Conservation (phyloP, 768 basidiomycete genomes). For the Pulveroboletus frians region DNA sequence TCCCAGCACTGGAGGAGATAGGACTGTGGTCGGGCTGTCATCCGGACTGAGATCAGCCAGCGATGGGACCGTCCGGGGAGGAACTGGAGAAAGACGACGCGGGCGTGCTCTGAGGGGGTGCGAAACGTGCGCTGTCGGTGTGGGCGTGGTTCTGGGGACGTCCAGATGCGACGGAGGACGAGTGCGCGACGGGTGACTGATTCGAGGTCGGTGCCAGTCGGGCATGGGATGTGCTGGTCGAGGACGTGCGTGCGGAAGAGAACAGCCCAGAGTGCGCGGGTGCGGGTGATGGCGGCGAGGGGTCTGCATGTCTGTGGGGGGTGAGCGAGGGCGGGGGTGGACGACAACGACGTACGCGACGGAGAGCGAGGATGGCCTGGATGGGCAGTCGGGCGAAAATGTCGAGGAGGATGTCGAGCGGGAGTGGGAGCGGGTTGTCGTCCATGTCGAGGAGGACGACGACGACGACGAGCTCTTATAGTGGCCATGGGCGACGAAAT, state of each 20-base stretch:
- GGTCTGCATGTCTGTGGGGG: slow-evolving; percentile 41
- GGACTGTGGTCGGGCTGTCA: slow-evolving; percentile 16
- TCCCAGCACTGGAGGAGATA: slow-evolving; percentile 58
- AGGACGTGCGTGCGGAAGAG: slow-evolving; percentile 41
- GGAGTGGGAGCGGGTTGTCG: slow-evolving; percentile 33
- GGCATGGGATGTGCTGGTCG: slow-evolving; percentile 43
- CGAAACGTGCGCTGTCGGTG: slow-evolving; percentile 25
- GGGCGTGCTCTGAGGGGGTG: slow-evolving; percentile 24
- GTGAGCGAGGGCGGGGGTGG: neutral
- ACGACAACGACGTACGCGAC: slow-evolving; percentile 37
- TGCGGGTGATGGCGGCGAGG: slow-evolving; percentile 39
- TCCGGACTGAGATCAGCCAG: slow-evolving; percentile 45
- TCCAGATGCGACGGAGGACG: slow-evolving; percentile 47
- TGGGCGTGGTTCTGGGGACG: slow-evolving; percentile 33
- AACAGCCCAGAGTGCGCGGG: slow-evolving; percentile 46
- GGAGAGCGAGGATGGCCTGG: slow-evolving; percentile 39
- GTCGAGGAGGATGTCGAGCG: slow-evolving; percentile 44
- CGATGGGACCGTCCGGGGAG: slow-evolving; percentile 38
- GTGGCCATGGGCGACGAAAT: slow-evolving; percentile 13
- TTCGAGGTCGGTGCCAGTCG: slow-evolving; percentile 46
- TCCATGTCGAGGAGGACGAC: neutral
- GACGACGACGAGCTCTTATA: neutral
- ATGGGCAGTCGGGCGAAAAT: slow-evolving; percentile 41
- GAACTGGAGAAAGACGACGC: slow-evolving; percentile 44
- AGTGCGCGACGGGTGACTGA: slow-evolving; percentile 35